Percentiles rank a stretch among this genome's conserved stretches.
phyloP scores from a whole-genome alignment of 2,329 filamentous ascomycete species.

The Monosporascus sp. region DNA sequence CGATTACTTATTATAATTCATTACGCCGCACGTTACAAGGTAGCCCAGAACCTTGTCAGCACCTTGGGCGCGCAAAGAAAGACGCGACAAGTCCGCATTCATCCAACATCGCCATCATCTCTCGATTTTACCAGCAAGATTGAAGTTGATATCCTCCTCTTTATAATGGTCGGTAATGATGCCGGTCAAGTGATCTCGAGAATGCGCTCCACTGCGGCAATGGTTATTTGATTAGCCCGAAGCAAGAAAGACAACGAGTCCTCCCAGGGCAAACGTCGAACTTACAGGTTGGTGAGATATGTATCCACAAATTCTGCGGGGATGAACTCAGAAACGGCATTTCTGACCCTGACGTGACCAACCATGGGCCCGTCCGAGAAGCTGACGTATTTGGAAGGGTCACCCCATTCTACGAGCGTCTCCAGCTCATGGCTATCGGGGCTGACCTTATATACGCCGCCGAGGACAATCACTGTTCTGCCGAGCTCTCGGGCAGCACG shows the following conservation, averaged over 20 bases:
- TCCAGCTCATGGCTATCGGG: slow-evolving; percentile 82
- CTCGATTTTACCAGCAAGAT: slow-evolving; percentile 36
- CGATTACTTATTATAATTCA: neutral
- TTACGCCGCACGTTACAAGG: neutral
- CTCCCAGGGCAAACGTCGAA: slow-evolving; percentile 13
- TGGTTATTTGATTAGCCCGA: slow-evolving; percentile 1
- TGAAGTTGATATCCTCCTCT: slow-evolving; percentile 62
- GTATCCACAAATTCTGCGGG: slow-evolving; percentile 69
- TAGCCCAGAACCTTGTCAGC: no score
- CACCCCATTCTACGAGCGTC: slow-evolving; percentile 78
- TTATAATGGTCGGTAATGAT: slow-evolving; percentile 74
- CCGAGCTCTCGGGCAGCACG: slow-evolving; percentile 77
- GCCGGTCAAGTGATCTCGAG: slow-evolving; percentile 63
- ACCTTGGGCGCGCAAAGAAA: neutral
- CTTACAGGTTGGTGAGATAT: slow-evolving; percentile 81
- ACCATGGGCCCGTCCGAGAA: slow-evolving; percentile 78
- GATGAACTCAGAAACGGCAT: slow-evolving; percentile 77
- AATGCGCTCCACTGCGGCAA: slow-evolving; percentile 26
- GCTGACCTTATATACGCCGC: slow-evolving; percentile 89
- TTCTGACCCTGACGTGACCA: slow-evolving; percentile 70
- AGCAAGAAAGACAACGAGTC: slow-evolving; percentile 1
- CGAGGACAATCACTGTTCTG: slow-evolving; percentile 81
- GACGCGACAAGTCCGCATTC: neutral
- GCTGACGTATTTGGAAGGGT: slow-evolving; percentile 67
- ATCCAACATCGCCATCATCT: slow-evolving; percentile 12